Evolutionary conservation across 208 protist species (phyloP).

Genomic region (Leishmania braziliensis): DNA sequence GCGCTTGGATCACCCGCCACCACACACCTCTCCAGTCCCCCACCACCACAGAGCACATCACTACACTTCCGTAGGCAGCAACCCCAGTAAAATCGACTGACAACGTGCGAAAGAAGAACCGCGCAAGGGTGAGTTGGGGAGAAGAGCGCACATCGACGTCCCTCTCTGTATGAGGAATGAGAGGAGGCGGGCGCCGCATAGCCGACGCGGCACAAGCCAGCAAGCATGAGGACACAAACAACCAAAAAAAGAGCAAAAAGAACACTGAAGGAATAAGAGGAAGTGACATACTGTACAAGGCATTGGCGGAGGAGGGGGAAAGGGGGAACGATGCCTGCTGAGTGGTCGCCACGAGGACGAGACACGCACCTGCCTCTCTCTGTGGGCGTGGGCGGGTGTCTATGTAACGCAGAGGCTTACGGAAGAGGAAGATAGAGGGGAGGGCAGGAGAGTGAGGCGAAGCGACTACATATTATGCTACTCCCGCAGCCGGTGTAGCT

Average conservation of each 20-base stretch:
- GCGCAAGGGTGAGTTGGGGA: background rate
- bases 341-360: background rate
- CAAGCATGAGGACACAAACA: background rate
- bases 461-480: background rate
- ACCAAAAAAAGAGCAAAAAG: background rate
- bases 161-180: background rate
- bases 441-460: background rate
- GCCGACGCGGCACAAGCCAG: background rate
- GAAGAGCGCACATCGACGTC: background rate
- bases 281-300: background rate
- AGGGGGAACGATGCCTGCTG: background rate
- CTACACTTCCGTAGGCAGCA: background rate
- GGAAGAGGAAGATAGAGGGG: background rate
- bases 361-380: too few species aligned
- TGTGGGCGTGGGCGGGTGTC: background rate
- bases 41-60: background rate
- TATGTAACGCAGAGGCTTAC: background rate
- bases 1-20: background rate
- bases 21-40: background rate
- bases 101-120: background rate
- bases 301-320: background rate
- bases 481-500: background rate
- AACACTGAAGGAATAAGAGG: background rate
- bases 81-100: background rate
- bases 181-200: background rate